phyloP scores from a whole-genome alignment of 2,329 filamentous ascomycete genomes.

The Aspergillus bombycis region DNA sequence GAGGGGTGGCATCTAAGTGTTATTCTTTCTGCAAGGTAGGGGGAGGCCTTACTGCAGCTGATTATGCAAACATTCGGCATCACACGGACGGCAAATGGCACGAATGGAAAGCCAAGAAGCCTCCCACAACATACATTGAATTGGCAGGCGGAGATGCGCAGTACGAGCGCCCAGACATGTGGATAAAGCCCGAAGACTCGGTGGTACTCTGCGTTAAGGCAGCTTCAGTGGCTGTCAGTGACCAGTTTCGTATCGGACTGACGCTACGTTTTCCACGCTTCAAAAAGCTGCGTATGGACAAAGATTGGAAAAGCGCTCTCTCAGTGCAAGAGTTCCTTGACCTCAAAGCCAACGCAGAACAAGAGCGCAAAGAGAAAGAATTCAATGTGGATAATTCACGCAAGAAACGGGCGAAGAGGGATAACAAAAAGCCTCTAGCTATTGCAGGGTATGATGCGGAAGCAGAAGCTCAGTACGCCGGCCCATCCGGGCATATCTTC shows the following conservation, averaged over 20 bases:
- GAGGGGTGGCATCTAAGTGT: constrained; percentile 69
- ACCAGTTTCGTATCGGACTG: constrained; percentile 74
- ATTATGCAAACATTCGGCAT: constrained; percentile 82
- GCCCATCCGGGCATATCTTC: constrained; percentile 68
- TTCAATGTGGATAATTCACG: constrained; percentile 70
- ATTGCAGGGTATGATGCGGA: constrained; percentile 70
- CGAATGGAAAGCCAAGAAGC: constrained; percentile 76
- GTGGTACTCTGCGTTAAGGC: constrained; percentile 89
- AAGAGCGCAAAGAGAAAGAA: constrained; percentile 71
- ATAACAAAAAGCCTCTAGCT: constrained; percentile 67
- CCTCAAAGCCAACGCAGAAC: constrained; percentile 69
- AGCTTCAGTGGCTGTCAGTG: constrained; percentile 72
- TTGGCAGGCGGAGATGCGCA: constrained; percentile 77
- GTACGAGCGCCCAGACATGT: constrained; percentile 81
- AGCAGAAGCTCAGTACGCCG: constrained; percentile 56
- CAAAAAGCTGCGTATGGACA: constrained; percentile 78
- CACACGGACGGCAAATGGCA: constrained; percentile 90
- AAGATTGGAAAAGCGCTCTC: constrained; percentile 78
- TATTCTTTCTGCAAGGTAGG: constrained; percentile 98
- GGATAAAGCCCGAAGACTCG: constrained; percentile 89
- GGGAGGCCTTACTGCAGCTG: constrained; percentile 83
- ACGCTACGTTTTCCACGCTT: constrained; percentile 93
- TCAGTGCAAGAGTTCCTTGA: constrained; percentile 76
- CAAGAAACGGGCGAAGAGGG: constrained; percentile 65
- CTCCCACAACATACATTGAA: constrained; percentile 77